These are phyloP conservation scores for Crithidia mellificae DNA, from an alignment of 208 protist species.

Conservation along the genomic window DNA sequence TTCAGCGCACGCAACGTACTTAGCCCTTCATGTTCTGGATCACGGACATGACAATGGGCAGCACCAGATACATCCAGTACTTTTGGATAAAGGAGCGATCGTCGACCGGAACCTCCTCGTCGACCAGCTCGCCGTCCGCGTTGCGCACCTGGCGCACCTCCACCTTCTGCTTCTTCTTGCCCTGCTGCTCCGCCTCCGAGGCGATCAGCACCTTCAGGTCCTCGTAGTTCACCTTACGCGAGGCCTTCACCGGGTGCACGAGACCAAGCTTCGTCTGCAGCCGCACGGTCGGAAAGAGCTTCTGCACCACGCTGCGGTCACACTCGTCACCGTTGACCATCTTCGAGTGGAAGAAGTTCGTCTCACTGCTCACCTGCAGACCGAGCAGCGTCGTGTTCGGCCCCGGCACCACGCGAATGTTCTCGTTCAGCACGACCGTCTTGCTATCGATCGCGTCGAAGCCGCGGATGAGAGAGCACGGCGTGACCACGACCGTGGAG, in stretches of 20 bases:
- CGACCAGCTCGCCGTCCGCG: slow-evolving; percentile 54
- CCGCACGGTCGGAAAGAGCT: slow-evolving; percentile 78
- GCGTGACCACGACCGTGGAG: slow-evolving; percentile 58
- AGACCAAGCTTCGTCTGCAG: slow-evolving; percentile 50
- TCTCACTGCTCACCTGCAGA: slow-evolving; percentile 73
- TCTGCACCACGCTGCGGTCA: slow-evolving; percentile 74
- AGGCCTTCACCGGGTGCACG: slow-evolving; percentile 36
- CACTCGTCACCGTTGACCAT: slow-evolving; percentile 85
- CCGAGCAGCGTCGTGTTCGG: slow-evolving; percentile 53
- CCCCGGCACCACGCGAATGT: slow-evolving; percentile 63
- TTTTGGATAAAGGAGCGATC: slow-evolving; percentile 85
- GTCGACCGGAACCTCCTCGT: slow-evolving; percentile 71
- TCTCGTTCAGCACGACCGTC: slow-evolving; percentile 75
- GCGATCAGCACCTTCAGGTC: slow-evolving; percentile 52
- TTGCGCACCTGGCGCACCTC: slow-evolving; percentile 47
- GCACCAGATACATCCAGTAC: slow-evolving; percentile 87
- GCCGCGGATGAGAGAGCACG: slow-evolving; percentile 83
- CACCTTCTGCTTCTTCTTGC: slow-evolving; percentile 36
- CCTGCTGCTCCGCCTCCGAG: slow-evolving; percentile 22
- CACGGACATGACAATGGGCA: slow-evolving; percentile 67
- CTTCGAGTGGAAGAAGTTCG: slow-evolving; percentile 89
- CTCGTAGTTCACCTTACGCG: slow-evolving; percentile 67
- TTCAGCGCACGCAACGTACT: too few relatives aligned
- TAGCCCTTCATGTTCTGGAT: slow-evolving; percentile 58
- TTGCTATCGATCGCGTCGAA: slow-evolving; percentile 80